Percentiles rank a stretch among this genome's conserved stretches.
Conservation (phyloP, 1,284 basidiomycete genomes). For the Ganoderma multipileum region DNA sequence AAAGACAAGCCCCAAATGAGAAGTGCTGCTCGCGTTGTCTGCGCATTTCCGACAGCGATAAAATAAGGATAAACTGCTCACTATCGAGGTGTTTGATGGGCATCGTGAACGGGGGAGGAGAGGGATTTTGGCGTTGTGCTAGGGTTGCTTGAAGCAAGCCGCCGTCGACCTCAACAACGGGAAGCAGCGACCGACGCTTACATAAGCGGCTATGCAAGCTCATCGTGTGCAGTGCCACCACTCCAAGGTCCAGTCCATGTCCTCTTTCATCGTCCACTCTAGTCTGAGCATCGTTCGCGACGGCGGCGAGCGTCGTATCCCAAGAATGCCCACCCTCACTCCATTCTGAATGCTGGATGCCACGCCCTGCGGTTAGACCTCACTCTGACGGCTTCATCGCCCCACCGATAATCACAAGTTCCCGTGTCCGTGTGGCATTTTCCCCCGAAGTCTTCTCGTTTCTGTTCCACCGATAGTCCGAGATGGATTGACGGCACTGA, state of each 20-base stretch:
- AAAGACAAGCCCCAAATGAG: conserved; percentile 20
- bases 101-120: conserved; percentile 42
- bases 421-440: background rate
- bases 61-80: conserved; percentile 38
- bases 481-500: conserved; percentile 12
- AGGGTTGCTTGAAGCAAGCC: conserved; percentile 14
- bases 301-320: background rate
- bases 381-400: conserved; percentile 8
- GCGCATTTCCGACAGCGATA: background rate
- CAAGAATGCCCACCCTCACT: background rate
- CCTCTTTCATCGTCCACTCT: background rate
- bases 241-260: background rate
- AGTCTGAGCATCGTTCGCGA: background rate
- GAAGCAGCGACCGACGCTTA: conserved; percentile 28
- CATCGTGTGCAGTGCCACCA: background rate
- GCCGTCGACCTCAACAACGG: conserved; percentile 26
- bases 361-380: conserved; percentile 4
- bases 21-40: conserved; percentile 17
- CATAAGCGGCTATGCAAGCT: conserved; percentile 20
- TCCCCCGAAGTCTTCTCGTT: background rate
- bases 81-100: conserved; percentile 63
- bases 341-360: background rate
- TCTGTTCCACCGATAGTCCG: conserved; percentile 17
- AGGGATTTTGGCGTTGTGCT: conserved; percentile 18
- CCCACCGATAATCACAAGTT: conserved; percentile 15